Base-by-base conservation (phyloP, 306 rosid genomes). In the Luffa acutangula region DNA sequence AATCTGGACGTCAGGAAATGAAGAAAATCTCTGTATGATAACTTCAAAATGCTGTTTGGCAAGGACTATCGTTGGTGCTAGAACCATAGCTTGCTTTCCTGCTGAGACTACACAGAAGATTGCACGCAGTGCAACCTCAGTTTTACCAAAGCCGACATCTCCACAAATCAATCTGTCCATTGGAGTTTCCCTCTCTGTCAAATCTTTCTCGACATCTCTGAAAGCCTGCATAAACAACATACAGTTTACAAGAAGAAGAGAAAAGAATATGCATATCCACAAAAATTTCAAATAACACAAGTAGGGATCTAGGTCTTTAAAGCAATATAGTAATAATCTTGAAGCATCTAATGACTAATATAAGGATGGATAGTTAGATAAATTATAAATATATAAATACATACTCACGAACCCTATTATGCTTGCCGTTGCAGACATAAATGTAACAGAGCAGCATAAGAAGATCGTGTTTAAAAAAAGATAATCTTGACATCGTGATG, bases 41-140 rank as follows among this genome's bases (percentile, higher is more conserved):
- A 91, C 97, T 75, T 92, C 90, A 86, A 87, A 95, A 82, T 95
- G 97, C 60, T 95, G 98, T 81, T 92, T 92, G 84, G 98, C 98
- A 65, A 95, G 88, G 82, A 95, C 98, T 81, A 91, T 90, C 43
- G 97, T 95, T 18, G 97, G 98, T 60, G 98, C 98, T 42, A 95
- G 86, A 88, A 95, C 91, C 98, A 95, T 95, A 3, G 91, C 90
- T 85, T 95, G 98, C 84, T 95, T 95, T 75, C 92, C 93, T n/a
- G 92, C 89, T 33, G 97, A 86, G 73, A 95, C 89, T 39, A 91
- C 97, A 82, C 90, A 89, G 75, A 84, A 85, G 80, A 92, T 87
- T 85, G 97, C 98, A 83, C 98, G 97, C 66, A 95, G 51, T n/a
- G 98, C 98, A 82, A 92, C 98, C 88, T 95, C 97, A 76, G 98